phyloP scores from a whole-genome alignment of 192 early-diverging fungal species.

The Entrophospora sp. region DNA sequence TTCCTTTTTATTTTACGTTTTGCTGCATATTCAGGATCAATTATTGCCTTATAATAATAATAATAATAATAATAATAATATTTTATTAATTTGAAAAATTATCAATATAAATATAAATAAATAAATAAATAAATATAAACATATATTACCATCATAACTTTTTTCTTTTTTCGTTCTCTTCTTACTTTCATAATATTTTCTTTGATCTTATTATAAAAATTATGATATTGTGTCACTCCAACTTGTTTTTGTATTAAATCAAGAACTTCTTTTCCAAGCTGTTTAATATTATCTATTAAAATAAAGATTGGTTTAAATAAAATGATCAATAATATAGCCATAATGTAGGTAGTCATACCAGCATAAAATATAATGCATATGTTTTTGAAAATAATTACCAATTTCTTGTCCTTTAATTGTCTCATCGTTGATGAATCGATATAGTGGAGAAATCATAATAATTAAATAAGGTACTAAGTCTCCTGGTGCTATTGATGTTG shows the following conservation, averaged over 20 bases:
- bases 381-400: constrained; percentile 43
- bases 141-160: constrained; percentile 45
- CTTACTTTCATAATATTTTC: constrained; percentile 52
- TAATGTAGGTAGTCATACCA: neutral
- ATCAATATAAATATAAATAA: neutral
- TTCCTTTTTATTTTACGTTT: constrained; percentile 63
- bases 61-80: neutral
- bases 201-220: constrained; percentile 58
- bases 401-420: constrained; percentile 50
- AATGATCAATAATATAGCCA: constrained; percentile 14
- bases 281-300: constrained; percentile 58
- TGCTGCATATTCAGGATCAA: constrained; percentile 68
- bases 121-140: too few relatives aligned
- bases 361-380: too few relatives aligned
- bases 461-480: constrained; percentile 56
- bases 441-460: constrained; percentile 69
- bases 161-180: constrained; percentile 51
- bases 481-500: constrained; percentile 47
- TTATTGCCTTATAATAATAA: constrained; percentile 41
- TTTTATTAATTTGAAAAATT: neutral
- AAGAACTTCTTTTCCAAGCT: constrained; percentile 71
- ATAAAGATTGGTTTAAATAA: too few relatives aligned
- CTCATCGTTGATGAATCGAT: constrained; percentile 69
- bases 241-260: constrained; percentile 63
- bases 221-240: constrained; percentile 64